Conservation (phyloP, 2,329 filamentous ascomycete species). For the Colletotrichum ledebouriae region DNA sequence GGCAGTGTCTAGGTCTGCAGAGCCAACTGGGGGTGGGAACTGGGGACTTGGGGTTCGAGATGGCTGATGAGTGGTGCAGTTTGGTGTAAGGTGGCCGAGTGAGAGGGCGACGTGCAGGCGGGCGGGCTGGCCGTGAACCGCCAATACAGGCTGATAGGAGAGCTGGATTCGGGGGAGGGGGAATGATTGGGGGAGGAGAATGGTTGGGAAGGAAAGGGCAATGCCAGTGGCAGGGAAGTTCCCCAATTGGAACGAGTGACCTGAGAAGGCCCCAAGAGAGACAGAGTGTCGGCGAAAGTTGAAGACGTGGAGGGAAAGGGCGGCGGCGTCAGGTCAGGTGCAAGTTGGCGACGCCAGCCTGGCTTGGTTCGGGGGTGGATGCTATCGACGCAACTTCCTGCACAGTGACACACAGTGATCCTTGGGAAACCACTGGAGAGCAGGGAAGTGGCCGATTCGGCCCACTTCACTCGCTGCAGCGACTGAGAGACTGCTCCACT, state of each 20-base stretch:
- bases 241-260: too few species aligned
- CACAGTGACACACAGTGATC: constrained; percentile 41
- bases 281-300: background rate
- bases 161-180: constrained; percentile 7
- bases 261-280: too few species aligned
- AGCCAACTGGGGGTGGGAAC: too few species aligned
- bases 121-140: constrained; percentile 25
- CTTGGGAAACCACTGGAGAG: constrained; percentile 33
- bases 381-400: constrained; percentile 37
- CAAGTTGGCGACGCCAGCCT: constrained; percentile 2
- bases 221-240: constrained; percentile 15
- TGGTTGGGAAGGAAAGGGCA: background rate
- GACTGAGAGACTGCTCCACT: constrained; percentile 4
- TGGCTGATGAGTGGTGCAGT: background rate
- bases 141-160: constrained; percentile 1
- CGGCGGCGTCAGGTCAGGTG: constrained; percentile 13
- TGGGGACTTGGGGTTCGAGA: constrained; percentile 20
- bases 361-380: constrained; percentile 39
- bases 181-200: constrained; percentile 1
- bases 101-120: background rate
- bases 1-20: background rate
- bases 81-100: constrained; percentile 12
- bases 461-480: constrained; percentile 35
- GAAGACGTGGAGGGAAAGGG: constrained; percentile 2
- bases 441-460: constrained; percentile 36